Base-by-base conservation (phyloP, 768 basidiomycete species). In the Collybia nuda region DNA sequence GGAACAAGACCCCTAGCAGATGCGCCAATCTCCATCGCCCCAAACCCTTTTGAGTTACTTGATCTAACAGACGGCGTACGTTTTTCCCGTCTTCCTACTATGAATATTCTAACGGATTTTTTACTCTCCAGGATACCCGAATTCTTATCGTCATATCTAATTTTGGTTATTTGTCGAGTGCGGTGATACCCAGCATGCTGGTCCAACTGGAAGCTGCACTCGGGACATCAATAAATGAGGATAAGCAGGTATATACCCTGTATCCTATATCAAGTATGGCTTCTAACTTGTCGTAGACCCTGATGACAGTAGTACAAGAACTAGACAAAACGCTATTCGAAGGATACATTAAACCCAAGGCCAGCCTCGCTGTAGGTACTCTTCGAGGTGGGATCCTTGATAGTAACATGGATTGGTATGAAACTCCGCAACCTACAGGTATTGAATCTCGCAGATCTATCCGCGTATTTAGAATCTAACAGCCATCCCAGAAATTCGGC, bases 311-410 rank as follows among this genome's bases (percentile, higher is more conserved):
- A 12, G 83, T 93, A 15, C 79, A 82, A 58, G 86, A 91, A 60
- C 80, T 98, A 38, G 95, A 98, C 72, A 85, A 84, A 67, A 89
- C 83, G 37, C 75, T 99, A 24, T 98, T 98, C 62, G 85, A 92
- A 49, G 86, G 89, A 44, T 97, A 92, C 63, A 73, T 89, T 57
- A 89, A 88, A 58, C 85, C 91, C 36, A 93, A 93, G 64, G 76
- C 86, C n/a, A 75, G 75, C n/a, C 69, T 70, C 12, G 77, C 93
- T 26, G 85, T 75, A 43, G 67, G 71, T 29, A 84, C 91, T 44
- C 73, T 98, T 35, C 82, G 86, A 22, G 73, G 76, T 45, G 97
- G 97, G 8, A 88, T 99, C 40, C 72, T 97, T 23, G 80, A 89
- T 44, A 74, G 74, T 22, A 72, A 78, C 26, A 90, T 98, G 79